These are phyloP conservation scores for Leishmania turanica DNA, from an alignment of 208 protist genomes.

Conservation along the genomic window DNA sequence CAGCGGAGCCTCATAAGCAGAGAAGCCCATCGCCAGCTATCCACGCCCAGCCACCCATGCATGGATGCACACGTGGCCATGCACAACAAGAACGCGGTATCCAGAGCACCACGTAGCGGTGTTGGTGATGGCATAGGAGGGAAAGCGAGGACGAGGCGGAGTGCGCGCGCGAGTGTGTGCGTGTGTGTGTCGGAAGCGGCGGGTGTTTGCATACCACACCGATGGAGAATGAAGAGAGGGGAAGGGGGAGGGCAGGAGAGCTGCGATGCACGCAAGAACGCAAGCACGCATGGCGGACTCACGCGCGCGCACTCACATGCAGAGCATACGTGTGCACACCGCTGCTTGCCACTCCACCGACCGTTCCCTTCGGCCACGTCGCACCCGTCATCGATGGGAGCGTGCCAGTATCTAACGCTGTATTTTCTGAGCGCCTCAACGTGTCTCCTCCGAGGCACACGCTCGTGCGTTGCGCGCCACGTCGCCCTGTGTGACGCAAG, in stretches of 20 bases:
- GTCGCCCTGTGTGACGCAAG: not conserved
- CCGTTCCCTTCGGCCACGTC: not conserved
- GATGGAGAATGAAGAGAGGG: not conserved
- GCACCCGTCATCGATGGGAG: not conserved
- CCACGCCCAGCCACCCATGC: not conserved
- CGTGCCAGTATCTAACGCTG: not conserved
- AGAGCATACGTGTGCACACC: not conserved
- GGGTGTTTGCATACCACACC: not conserved
- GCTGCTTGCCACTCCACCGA: not conserved
- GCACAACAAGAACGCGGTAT: not conserved
- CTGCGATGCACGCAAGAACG: not conserved
- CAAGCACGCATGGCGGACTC: not conserved
- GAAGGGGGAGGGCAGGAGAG: not conserved
- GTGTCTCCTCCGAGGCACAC: not conserved
- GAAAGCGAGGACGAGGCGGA: not conserved
- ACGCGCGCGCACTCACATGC: not conserved
- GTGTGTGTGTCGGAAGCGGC: not conserved
- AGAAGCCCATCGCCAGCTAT: not conserved
- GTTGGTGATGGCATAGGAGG: not conserved
- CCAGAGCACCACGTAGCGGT: not conserved
- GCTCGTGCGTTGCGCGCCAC: not conserved
- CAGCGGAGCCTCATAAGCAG: not conserved
- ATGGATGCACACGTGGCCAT: not conserved
- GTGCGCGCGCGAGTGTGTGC: not conserved
- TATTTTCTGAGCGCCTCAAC: not conserved